These are phyloP conservation scores for Chaetomiaceae sp. DNA, from an alignment of 2,329 filamentous ascomycete genomes.

Conservation along the genomic window DNA sequence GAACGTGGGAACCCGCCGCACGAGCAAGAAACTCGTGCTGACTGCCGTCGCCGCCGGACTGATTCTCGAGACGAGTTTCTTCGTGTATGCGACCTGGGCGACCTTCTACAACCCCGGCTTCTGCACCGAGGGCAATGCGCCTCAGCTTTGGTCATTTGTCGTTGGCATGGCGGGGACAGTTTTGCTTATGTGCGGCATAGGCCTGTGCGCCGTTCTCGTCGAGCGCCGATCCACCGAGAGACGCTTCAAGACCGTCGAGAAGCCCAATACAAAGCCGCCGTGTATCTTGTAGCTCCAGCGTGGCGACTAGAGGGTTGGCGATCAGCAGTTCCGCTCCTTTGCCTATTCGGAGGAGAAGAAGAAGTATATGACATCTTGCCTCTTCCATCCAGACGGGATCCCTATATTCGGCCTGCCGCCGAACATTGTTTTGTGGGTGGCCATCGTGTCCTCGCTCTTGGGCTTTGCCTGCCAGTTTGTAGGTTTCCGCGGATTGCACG, in stretches of 20 bases:
- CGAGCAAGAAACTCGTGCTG: background rate
- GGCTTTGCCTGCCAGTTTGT: background rate
- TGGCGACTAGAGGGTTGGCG: constrained; percentile 4
- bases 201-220: background rate
- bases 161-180: background rate
- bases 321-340: background rate
- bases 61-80: too few relatives aligned
- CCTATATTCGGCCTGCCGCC: background rate
- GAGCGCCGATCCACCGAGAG: background rate
- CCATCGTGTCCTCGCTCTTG: background rate
- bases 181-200: background rate
- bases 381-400: background rate
- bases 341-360: constrained; percentile 1
- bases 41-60: too few relatives aligned
- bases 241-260: background rate
- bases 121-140: background rate
- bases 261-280: background rate
- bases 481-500: background rate
- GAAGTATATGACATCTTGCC: background rate
- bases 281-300: constrained; percentile 8
- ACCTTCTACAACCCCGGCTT: too few relatives aligned
- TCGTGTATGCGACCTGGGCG: too few relatives aligned
- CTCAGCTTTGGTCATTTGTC: background rate
- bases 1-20: constrained; percentile 5
- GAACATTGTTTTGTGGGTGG: background rate